A percentile compares a stretch with the other conserved stretches of the same genome.
These are phyloP conservation scores for Kwoniella shandongensis DNA, from an alignment of 768 basidiomycete genomes.

Conservation along the genomic window DNA sequence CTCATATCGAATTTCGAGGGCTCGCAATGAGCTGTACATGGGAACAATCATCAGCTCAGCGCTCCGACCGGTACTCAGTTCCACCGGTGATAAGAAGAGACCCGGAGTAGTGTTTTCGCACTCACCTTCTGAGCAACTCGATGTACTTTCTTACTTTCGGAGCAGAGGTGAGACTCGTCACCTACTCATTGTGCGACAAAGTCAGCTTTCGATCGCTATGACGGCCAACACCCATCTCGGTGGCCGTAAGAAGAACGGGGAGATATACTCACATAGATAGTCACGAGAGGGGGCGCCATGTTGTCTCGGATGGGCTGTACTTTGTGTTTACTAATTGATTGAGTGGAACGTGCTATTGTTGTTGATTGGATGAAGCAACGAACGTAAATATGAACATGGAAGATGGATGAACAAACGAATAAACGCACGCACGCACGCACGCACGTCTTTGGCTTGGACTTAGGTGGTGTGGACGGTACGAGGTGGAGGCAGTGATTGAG, in stretches of 20 bases:
- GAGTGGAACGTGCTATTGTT: background rate
- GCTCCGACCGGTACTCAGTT: too few relatives aligned
- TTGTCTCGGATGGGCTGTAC: background rate
- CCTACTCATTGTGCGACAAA: constrained; percentile 9
- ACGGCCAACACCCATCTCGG: too few relatives aligned
- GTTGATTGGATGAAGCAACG: background rate
- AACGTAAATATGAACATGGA: background rate
- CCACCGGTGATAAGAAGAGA: too few relatives aligned
- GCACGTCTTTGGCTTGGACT: too few relatives aligned
- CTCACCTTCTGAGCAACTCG: constrained; percentile 41
- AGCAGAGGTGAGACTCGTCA: constrained; percentile 44
- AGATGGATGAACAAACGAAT: background rate
- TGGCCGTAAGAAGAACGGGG: background rate
- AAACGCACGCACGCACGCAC: too few relatives aligned
- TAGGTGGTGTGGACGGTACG: background rate
- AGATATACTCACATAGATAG: constrained; percentile 43
- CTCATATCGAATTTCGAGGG: constrained; percentile 44
- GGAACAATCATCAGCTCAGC: background rate
- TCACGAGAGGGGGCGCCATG: constrained; percentile 46
- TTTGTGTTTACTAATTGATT: background rate
- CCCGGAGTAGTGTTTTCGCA: too few relatives aligned
- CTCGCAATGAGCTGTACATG: constrained; percentile 33
- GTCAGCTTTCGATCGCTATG: too few relatives aligned
- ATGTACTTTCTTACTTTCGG: constrained; percentile 43
- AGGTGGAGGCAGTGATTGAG: background rate